Percentiles rank a stretch among this genome's conserved stretches.
Conservation (phyloP, 78 protist genomes). For the Chrysochromulina parva region DNA sequence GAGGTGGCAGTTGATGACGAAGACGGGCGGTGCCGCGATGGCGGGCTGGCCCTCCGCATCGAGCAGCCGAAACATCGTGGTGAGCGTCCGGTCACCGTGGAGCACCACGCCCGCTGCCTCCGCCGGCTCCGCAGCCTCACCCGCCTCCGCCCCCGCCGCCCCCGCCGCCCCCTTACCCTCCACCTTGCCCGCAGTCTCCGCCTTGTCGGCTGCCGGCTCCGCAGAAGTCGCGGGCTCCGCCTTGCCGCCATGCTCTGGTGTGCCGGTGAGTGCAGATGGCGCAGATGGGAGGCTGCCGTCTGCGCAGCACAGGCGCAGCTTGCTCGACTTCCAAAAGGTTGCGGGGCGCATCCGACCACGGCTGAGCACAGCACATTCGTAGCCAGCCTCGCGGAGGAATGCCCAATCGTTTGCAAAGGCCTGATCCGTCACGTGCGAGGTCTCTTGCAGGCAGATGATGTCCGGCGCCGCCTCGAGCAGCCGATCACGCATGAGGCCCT, state of each 20-base stretch:
- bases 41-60: neutral
- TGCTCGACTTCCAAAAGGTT: neutral
- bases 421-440: neutral
- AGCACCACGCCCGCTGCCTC: neutral
- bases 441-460: constrained; percentile 26
- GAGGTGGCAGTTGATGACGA: constrained; percentile 17
- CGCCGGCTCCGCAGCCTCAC: neutral
- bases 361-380: neutral
- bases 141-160: neutral
- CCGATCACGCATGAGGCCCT: neutral
- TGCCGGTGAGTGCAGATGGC: too few species aligned
- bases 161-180: neutral
- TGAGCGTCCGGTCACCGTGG: too few species aligned
- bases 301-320: neutral
- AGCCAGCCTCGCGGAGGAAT: neutral
- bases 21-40: neutral
- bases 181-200: neutral
- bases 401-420: neutral
- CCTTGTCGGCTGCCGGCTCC: neutral
- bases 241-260: too few species aligned
- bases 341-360: constrained; percentile 8
- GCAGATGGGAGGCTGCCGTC: neutral
- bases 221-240: too few species aligned
- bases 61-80: neutral
- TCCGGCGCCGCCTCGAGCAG: neutral